These are phyloP conservation scores for Plasmodium yoelii DNA, from an alignment of 169 alveolate species.

Conservation along the genomic window DNA sequence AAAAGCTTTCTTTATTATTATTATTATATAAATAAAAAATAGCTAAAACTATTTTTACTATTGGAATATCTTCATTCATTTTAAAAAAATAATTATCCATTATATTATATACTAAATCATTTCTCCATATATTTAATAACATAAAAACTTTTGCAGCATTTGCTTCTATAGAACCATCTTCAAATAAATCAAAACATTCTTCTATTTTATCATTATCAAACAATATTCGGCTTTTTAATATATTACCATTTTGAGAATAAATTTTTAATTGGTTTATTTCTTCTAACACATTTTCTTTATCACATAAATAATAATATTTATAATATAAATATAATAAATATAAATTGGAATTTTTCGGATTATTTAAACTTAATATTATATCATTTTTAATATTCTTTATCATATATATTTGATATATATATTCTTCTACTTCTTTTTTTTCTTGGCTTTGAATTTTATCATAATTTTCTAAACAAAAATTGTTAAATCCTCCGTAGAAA, in stretches of 20 bases:
- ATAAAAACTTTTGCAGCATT: constrained; percentile 46
- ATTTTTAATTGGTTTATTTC: constrained; percentile 24
- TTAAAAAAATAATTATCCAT: constrained; percentile 32
- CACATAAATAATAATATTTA: constrained; percentile 39
- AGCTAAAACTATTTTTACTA: constrained; percentile 60
- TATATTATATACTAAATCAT: constrained; percentile 26
- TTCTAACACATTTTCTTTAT: constrained; percentile 44
- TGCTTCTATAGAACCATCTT: constrained; percentile 44
- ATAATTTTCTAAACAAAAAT: constrained; percentile 28
- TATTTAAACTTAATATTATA: constrained; percentile 26
- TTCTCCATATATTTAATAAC: constrained; percentile 30
- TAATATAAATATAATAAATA: constrained; percentile 45
- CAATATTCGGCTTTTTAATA: constrained; percentile 54
- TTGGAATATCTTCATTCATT: constrained; percentile 75
- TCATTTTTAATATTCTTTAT: constrained; percentile 29
- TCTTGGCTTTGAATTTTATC: constrained; percentile 31
- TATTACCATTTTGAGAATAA: constrained; percentile 30
- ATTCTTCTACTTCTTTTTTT: constrained; percentile 53
- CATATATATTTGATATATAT: constrained; percentile 71
- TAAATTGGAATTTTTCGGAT: constrained; percentile 37
- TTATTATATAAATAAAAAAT: constrained; percentile 52
- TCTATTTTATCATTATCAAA: constrained; percentile 54
- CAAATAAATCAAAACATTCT: constrained; percentile 63
- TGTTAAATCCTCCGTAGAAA: constrained; percentile 66
- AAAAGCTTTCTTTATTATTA: constrained; percentile 66